Percentiles rank a stretch among this genome's conserved stretches.
These are phyloP conservation scores for Aspergillus sojae DNA, from an alignment of 2,329 filamentous ascomycete genomes.

Conservation along the genomic window DNA sequence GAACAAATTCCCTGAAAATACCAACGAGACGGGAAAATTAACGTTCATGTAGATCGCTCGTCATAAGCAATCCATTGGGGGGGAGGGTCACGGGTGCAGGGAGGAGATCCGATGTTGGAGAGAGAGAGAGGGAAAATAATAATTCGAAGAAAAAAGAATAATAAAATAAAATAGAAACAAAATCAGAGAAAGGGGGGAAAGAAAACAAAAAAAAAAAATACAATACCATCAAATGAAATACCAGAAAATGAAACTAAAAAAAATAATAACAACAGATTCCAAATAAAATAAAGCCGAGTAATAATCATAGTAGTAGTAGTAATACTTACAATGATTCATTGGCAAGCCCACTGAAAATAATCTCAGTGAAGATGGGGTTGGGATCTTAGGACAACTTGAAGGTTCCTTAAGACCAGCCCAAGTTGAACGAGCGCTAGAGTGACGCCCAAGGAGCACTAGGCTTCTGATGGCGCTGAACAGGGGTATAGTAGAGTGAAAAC, in stretches of 20 bases:
- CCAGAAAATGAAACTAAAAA: not conserved
- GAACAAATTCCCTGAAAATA: slow-evolving; percentile 17
- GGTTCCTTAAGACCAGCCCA: slow-evolving; percentile 26
- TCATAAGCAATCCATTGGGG: slow-evolving; percentile 11
- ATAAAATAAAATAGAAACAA: not conserved
- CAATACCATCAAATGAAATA: not conserved
- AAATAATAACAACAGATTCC: not conserved
- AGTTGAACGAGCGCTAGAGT: slow-evolving; percentile 26
- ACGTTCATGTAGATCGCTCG: slow-evolving; percentile 26
- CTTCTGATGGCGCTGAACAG: slow-evolving; percentile 15
- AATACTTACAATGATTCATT: slow-evolving; percentile 29
- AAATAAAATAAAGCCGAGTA: not conserved
- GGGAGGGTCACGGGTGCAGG: slow-evolving; percentile 10
- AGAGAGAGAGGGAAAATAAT: not conserved
- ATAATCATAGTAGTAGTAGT: not conserved
- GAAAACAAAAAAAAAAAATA: not conserved
- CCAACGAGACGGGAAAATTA: slow-evolving; percentile 16
- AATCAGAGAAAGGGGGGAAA: not conserved
- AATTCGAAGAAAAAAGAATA: not conserved
- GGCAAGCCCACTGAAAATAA: slow-evolving; percentile 11
- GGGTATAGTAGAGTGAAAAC: slow-evolving; percentile 22
- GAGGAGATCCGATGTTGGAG: slow-evolving; percentile 10
- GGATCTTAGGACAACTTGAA: not conserved
- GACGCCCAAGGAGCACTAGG: slow-evolving; percentile 22
- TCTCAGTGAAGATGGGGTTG: not conserved